phyloP scores from a whole-genome alignment of 257 asterid species.

The Primulina eburnea region DNA sequence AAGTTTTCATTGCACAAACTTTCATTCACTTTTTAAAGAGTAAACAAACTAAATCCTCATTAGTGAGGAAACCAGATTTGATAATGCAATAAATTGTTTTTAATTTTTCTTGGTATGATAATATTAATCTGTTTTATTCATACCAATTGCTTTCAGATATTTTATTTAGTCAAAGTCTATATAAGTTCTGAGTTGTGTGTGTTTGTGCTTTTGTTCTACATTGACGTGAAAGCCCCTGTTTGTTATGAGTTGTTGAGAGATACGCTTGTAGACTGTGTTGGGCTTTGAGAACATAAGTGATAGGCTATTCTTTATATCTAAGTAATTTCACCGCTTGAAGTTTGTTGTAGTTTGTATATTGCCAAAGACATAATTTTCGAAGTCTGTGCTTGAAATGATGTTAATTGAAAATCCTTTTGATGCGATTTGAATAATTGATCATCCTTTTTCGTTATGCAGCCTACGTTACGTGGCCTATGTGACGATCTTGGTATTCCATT shows the following conservation, averaged over 20 bases:
- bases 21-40: not conserved
- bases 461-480: conserved; percentile 66
- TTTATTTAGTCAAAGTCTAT: too few relatives aligned
- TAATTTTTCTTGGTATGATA: not conserved
- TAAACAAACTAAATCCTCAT: not conserved
- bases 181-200: not conserved
- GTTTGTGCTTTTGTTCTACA: not conserved
- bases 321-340: not conserved
- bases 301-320: not conserved
- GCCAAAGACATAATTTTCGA: conserved; percentile 1
- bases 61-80: not conserved
- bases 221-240: not conserved
- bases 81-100: not conserved
- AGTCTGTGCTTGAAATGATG: not conserved
- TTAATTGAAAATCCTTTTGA: conserved; percentile 9
- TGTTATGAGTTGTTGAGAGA: not conserved
- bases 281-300: not conserved
- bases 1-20: not conserved
- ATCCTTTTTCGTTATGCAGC: conserved; percentile 39
- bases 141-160: not conserved
- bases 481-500: conserved; percentile 76
- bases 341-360: not conserved
- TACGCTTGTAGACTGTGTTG: not conserved
- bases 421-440: conserved; percentile 15
- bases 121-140: too few relatives aligned